These are phyloP conservation scores for Epichloe sibirici DNA, from an alignment of 2,329 filamentous ascomycete species.

Conservation along the genomic window DNA sequence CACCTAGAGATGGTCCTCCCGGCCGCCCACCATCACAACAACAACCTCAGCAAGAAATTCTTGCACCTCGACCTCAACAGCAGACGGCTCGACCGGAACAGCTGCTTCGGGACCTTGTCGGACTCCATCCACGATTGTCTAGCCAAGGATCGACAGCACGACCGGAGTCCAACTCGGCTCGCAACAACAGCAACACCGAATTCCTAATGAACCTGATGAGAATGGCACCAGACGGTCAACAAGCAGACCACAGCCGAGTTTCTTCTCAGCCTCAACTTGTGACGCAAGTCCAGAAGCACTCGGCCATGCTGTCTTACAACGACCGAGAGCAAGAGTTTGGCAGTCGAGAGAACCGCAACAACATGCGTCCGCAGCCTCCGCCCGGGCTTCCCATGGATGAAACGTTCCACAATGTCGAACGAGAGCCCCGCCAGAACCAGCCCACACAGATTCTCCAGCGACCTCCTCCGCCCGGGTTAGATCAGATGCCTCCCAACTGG, in stretches of 20 bases:
- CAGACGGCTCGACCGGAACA: conserved; percentile 45
- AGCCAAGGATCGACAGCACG: conserved; percentile 36
- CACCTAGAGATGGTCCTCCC: conserved; percentile 31
- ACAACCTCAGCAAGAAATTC: conserved; percentile 36
- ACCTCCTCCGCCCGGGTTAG: conserved; percentile 48
- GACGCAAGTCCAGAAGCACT: conserved; percentile 19
- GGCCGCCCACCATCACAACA: conserved; percentile 28
- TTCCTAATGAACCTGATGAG: conserved; percentile 78
- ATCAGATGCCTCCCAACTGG: conserved; percentile 46
- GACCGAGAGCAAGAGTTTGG: conserved; percentile 38
- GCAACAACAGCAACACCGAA: conserved; percentile 58
- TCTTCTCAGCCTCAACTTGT: conserved; percentile 7
- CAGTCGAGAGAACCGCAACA: conserved; percentile 19
- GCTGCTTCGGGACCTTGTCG: conserved; percentile 47
- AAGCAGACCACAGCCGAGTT: conserved; percentile 32
- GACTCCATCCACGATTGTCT: conserved; percentile 43
- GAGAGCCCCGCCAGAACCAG: conserved; percentile 35
- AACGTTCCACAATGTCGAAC: conserved; percentile 35
- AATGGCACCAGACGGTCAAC: conserved; percentile 33
- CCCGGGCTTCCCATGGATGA: conserved; percentile 42
- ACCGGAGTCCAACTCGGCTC: conserved; percentile 29
- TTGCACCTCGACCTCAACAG: conserved; percentile 36
- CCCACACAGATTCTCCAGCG: conserved; percentile 54
- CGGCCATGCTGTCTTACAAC: conserved; percentile 32
- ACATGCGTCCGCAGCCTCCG: conserved; percentile 32